phyloP scores from a whole-genome alignment of 148 eudicot genomes.

The Cornus kousa region DNA sequence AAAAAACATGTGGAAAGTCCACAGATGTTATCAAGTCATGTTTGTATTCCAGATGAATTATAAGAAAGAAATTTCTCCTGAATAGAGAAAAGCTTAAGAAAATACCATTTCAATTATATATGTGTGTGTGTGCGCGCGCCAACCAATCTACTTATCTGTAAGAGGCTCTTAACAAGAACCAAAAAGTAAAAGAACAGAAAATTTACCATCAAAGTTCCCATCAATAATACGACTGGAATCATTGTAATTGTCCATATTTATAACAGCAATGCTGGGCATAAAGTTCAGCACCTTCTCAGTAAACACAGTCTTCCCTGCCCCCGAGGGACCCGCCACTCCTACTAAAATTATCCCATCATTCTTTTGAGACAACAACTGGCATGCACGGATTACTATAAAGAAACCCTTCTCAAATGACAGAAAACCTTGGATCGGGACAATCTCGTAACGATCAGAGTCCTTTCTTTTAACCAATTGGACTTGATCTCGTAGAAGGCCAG shows the following conservation, averaged over 20 bases:
- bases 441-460: constrained; percentile 67
- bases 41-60: neutral
- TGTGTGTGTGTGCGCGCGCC: neutral
- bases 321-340: constrained; percentile 90
- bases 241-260: constrained; percentile 84
- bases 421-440: constrained; percentile 58
- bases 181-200: neutral
- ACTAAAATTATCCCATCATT: constrained; percentile 80
- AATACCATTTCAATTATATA: neutral
- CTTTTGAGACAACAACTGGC: constrained; percentile 73
- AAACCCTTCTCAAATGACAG: constrained; percentile 85
- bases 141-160: neutral
- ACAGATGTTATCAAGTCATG: neutral
- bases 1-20: neutral
- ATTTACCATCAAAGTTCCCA: constrained; percentile 82
- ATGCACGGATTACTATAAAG: constrained; percentile 74
- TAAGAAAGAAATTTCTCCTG: neutral
- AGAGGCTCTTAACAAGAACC: neutral
- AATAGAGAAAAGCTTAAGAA: constrained; percentile 1
- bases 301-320: constrained; percentile 85
- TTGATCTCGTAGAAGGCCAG: constrained; percentile 78
- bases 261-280: constrained; percentile 80
- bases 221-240: constrained; percentile 78
- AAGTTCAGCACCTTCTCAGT: constrained; percentile 71
- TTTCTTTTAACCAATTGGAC: constrained; percentile 68